Conservation (phyloP, 257 asterid genomes). For the Capsicum pubescens region DNA sequence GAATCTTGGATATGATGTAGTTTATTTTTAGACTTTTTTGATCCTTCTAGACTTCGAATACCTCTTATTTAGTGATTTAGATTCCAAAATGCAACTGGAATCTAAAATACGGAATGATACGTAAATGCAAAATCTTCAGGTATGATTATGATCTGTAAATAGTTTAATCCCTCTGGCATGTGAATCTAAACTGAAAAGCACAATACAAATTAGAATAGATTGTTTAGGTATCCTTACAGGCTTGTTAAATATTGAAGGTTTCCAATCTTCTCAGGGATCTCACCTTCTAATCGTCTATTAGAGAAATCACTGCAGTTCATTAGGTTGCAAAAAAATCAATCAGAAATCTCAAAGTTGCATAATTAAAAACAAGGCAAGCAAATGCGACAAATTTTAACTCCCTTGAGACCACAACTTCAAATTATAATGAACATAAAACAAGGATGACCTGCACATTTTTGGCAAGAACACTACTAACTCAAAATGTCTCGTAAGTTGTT, state of each 20-base stretch:
- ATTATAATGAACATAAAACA: background rate
- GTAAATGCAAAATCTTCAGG: background rate
- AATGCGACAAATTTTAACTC: background rate
- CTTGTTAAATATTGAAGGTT: background rate
- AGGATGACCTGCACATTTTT: background rate
- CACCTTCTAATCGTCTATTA: background rate
- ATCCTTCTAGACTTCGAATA: background rate
- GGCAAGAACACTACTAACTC: background rate
- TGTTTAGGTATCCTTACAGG: conserved; percentile 19
- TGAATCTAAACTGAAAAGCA: background rate
- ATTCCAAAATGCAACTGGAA: background rate
- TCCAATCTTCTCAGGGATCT: background rate
- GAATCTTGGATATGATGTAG: background rate
- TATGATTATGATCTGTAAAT: background rate
- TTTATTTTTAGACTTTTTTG: background rate
- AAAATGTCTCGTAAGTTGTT: background rate
- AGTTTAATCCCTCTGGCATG: background rate
- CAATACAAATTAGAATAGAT: background rate
- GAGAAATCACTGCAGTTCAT: conserved; percentile 21
- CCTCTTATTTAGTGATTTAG: background rate
- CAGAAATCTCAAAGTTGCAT: background rate
- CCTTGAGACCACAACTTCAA: conserved; percentile 13
- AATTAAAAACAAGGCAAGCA: background rate
- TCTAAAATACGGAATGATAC: background rate
- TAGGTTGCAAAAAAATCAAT: conserved; percentile 11